Evolutionary conservation across 2,329 filamentous ascomycete genomes (phyloP), one percentile per base, ranked within the genome.

Genomic region (Xylaria sp.): DNA sequence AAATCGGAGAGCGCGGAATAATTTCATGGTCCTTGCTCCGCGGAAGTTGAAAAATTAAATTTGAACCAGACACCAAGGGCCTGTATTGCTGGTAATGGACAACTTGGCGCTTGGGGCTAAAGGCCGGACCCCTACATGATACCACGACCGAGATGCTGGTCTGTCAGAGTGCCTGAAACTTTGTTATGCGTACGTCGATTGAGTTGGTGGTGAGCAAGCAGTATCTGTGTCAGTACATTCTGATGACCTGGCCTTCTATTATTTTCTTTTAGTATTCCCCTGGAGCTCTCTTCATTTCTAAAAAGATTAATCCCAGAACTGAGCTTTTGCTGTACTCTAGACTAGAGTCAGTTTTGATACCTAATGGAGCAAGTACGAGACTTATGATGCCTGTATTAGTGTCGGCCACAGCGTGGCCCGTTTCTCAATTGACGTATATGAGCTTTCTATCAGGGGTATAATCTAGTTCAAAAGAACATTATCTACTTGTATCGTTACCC

Each of bases 251-350:
- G 77, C 73, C 67, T 78, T 78, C 68, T 78, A 72, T 76, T 77
- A 77, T 78, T 78, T 77, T 71, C 73, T 78, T 77, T 78, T 80
- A 80, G 75, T 80, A 77, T 76, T 76, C 72, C 73, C 71, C 70
- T 67, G 64, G 64, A 70, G 69, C 70, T 76, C 70, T 70, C 60
- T 75, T 76, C 72, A 68, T 73, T 73, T 72, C 69, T 70, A 67
- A 66, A 70, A 71, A 70, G 68, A 70, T 70, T 80, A 77, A 77
- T 79, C 47, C 74, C 58, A 77, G 75, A 77, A 78, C 60, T 59
- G 69, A 70, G 68, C 70, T 66, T 70, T 58, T 67, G 63, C 64
- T 69, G 70, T 69, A 65, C 66, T 70, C 71, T 68, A 65, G 56
- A 66, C 55, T 59, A 58, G 64, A 68, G 74, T 73, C 74, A 73